Percentiles rank a stretch among this genome's conserved stretches.
Conservation (phyloP, 495 filamentous ascomycete species). For the Neurospora sp. region DNA sequence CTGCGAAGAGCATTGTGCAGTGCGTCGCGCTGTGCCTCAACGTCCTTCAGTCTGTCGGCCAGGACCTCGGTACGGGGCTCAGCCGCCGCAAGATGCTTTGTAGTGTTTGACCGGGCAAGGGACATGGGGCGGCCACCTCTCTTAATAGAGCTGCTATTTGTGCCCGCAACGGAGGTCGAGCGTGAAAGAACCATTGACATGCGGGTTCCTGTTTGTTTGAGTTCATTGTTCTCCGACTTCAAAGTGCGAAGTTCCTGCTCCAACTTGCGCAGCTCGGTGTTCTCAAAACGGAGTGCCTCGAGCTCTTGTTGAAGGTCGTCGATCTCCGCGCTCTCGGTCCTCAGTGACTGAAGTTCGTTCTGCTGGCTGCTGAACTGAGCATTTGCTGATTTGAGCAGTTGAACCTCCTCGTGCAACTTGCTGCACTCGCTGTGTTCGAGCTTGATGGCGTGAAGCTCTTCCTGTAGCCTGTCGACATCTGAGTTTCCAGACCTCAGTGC, state of each 20-base stretch:
- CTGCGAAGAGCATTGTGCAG: slow-evolving; percentile 76
- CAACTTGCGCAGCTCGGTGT: slow-evolving; percentile 39
- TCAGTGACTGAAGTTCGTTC: slow-evolving; percentile 25
- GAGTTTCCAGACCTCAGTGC: neutral
- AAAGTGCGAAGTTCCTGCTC: slow-evolving; percentile 64
- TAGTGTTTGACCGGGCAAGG: slow-evolving; percentile 49
- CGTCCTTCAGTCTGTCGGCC: slow-evolving; percentile 78
- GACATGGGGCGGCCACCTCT: slow-evolving; percentile 21
- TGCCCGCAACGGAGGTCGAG: slow-evolving; percentile 34
- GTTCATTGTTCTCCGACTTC: slow-evolving; percentile 48
- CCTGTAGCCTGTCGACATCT: neutral
- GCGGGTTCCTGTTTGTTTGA: slow-evolving; percentile 15
- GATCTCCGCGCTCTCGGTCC: slow-evolving; percentile 49
- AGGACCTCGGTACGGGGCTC: slow-evolving; percentile 56
- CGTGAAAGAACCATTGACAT: slow-evolving; percentile 27
- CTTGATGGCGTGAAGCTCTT: neutral
- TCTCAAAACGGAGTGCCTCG: slow-evolving; percentile 54
- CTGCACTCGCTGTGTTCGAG: slow-evolving; percentile 18
- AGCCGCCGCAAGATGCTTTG: slow-evolving; percentile 34
- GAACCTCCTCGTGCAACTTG: slow-evolving; percentile 65
- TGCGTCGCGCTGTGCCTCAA: slow-evolving; percentile 88
- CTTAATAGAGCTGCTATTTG: slow-evolving; percentile 7
- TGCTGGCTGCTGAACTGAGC: neutral
- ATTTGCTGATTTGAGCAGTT: slow-evolving; percentile 56
- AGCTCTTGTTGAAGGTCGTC: slow-evolving; percentile 67